Percentiles rank a stretch among this genome's conserved stretches.
Conservation (phyloP, 257 asterid genomes). For the Salvia rosmarinus region DNA sequence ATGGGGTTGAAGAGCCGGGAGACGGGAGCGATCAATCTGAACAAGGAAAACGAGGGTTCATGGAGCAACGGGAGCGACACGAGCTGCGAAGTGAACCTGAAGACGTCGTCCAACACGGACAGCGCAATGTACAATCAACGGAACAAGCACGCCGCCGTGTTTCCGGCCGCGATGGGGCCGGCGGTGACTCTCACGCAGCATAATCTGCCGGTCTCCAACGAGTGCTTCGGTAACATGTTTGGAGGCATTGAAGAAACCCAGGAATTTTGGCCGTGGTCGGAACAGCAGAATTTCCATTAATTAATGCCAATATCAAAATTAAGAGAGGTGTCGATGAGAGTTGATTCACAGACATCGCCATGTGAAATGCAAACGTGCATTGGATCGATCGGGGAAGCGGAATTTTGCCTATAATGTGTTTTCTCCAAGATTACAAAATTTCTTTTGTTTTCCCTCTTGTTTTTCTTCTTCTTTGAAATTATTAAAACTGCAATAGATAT, state of each 20-base stretch:
- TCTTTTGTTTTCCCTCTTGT: background rate
- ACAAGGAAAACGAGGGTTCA: slow-evolving; percentile 67
- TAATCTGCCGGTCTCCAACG: slow-evolving; percentile 40
- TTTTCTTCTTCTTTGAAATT: background rate
- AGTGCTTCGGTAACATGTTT: slow-evolving; percentile 60
- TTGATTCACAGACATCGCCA: background rate
- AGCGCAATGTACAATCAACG: slow-evolving; percentile 34
- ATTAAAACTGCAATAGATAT: slow-evolving; percentile 27
- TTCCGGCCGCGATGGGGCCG: too few relatives aligned
- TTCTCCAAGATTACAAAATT: background rate
- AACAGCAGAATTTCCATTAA: slow-evolving; percentile 55
- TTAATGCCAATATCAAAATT: background rate
- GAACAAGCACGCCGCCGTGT: slow-evolving; percentile 36
- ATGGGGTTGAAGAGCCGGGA: slow-evolving; percentile 53
- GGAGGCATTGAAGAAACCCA: slow-evolving; percentile 61
- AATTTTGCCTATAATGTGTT: background rate
- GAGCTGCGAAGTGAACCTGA: slow-evolving; percentile 61
- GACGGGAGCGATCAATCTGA: slow-evolving; percentile 52
- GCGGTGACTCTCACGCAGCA: slow-evolving; percentile 39
- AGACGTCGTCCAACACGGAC: slow-evolving; percentile 44
- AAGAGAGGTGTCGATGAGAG: background rate
- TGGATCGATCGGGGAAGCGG: background rate
- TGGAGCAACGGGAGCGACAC: slow-evolving; percentile 82
- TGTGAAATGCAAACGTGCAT: slow-evolving; percentile 24
- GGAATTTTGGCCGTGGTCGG: slow-evolving; percentile 80